A percentile compares a stretch with the other conserved stretches of the same genome.
phyloP scores from a whole-genome alignment of 306 rosid genomes.

The Pyrus betulifolia region DNA sequence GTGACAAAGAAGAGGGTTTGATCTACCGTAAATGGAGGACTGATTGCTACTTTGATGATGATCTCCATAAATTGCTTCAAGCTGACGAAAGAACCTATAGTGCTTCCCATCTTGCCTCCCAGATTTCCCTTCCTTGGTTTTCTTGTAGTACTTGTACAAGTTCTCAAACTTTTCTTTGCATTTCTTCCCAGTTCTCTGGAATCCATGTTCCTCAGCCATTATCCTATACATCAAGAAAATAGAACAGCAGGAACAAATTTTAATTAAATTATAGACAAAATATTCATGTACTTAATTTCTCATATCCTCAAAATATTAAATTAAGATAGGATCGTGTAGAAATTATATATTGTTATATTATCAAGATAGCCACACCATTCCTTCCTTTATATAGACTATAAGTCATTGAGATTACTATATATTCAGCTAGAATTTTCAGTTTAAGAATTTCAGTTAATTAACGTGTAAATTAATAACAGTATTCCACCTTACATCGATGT shows the following conservation, averaged over 20 bases:
- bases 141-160: slow-evolving; percentile 86
- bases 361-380: not conserved
- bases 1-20: not conserved
- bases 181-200: slow-evolving; percentile 73
- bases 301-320: not conserved
- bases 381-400: not conserved
- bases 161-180: slow-evolving; percentile 89
- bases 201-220: slow-evolving; percentile 72
- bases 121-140: slow-evolving; percentile 73
- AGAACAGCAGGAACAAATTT: not conserved
- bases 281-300: not conserved
- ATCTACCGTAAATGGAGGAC: not conserved
- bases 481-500: not conserved
- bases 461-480: not conserved
- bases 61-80: slow-evolving; percentile 71
- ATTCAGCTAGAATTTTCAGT: not conserved
- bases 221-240: slow-evolving; percentile 28
- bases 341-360: not conserved
- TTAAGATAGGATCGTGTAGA: not conserved
- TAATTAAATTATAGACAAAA: not conserved
- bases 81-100: slow-evolving; percentile 77
- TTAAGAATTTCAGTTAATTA: not conserved
- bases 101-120: slow-evolving; percentile 77
- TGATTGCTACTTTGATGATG: not conserved
- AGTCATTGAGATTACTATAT: not conserved